These are phyloP conservation scores for Trichoderma aggressivum DNA, from an alignment of 2,329 filamentous ascomycete species.

Conservation along the genomic window DNA sequence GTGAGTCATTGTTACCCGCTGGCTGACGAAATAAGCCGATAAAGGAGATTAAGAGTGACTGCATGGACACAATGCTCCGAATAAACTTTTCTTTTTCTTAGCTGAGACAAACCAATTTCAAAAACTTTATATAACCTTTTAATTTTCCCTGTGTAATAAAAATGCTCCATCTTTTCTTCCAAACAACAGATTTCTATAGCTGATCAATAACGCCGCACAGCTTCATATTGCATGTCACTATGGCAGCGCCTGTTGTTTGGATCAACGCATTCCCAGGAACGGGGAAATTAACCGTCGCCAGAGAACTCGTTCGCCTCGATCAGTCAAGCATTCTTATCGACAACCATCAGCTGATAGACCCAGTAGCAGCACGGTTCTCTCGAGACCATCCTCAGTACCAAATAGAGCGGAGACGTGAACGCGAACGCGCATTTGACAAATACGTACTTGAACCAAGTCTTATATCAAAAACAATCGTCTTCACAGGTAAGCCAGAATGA, in stretches of 20 bases:
- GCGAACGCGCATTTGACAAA: neutral
- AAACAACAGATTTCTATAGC: neutral
- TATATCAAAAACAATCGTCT: neutral
- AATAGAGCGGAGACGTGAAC: neutral
- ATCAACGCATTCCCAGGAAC: neutral
- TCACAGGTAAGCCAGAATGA: neutral
- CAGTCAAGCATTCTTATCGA: neutral
- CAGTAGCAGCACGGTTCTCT: neutral
- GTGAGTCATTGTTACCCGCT: neutral
- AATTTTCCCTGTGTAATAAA: neutral
- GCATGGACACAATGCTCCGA: neutral
- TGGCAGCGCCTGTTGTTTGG: neutral
- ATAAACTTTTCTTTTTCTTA: neutral
- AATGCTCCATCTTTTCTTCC: neutral
- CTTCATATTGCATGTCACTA: neutral
- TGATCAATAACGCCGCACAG: neutral
- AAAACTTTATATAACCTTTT: neutral
- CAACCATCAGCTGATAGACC: constrained; percentile 3
- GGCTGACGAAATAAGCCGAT: neutral
- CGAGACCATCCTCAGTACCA: neutral
- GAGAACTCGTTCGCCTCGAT: neutral
- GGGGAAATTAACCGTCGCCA: neutral
- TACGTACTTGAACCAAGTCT: neutral
- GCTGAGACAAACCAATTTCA: neutral
- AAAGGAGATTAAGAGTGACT: neutral